A percentile compares a stretch with the other conserved stretches of the same genome.
phyloP scores from a whole-genome alignment of 371 early-diverging fungal genomes.

The Coemansia sp. region DNA sequence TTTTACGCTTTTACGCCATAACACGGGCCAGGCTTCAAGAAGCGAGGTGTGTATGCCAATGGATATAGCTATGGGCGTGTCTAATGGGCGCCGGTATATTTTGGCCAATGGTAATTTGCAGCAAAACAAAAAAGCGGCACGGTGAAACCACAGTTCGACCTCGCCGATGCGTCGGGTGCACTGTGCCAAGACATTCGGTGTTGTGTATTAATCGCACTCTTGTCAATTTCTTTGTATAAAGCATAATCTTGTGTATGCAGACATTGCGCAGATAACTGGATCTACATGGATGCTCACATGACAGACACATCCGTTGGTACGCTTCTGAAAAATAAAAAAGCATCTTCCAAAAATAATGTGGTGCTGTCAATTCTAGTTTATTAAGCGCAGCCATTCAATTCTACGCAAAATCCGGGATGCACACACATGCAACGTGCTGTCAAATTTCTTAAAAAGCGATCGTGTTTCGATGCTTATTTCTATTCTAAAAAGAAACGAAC shows the following conservation, averaged over 20 bases:
- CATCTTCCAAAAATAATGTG: too few relatives aligned
- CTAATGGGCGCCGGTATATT: too few relatives aligned
- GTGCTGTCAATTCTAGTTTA: neutral
- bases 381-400: too few relatives aligned
- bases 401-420: too few relatives aligned
- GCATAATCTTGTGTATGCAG: slow-evolving; percentile 1
- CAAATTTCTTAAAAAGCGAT: neutral
- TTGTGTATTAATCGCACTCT: neutral
- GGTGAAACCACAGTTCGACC: too few relatives aligned
- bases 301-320: neutral
- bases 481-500: neutral
- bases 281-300: neutral
- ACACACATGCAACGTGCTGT: neutral
- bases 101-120: too few relatives aligned
- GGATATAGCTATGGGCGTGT: too few relatives aligned
- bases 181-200: too few relatives aligned
- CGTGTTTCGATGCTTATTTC: neutral
- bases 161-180: too few relatives aligned
- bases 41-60: too few relatives aligned
- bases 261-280: neutral
- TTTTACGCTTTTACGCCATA: neutral
- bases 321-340: neutral
- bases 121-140: too few relatives aligned
- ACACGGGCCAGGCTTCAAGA: neutral
- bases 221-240: slow-evolving; percentile 7